Evolutionary conservation across 352 stramenopile species (phyloP).

Genomic region (Phytophthora pluvialis): DNA sequence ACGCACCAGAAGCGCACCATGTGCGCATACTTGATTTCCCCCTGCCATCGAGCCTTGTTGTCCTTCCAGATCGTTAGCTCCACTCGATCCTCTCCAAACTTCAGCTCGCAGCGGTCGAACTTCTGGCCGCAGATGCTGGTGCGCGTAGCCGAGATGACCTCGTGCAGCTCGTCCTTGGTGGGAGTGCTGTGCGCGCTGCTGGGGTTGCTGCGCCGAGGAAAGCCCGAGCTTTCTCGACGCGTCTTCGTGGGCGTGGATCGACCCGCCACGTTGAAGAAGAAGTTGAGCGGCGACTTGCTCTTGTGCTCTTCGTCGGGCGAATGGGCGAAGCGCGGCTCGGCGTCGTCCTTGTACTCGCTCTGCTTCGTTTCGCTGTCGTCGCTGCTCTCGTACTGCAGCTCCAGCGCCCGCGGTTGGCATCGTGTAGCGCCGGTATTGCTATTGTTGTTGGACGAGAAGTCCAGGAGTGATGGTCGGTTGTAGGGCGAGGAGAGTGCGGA

Average conservation of each 20-base stretch:
- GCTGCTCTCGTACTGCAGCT: conserved; percentile 20
- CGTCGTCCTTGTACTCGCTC: conserved; percentile 21
- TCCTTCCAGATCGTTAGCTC: conserved; percentile 45
- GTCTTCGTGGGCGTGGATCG: conserved; percentile 4
- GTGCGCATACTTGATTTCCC: conserved; percentile 46
- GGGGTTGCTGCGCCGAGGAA: not conserved
- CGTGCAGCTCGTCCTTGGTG: conserved; percentile 12
- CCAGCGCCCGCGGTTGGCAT: not conserved
- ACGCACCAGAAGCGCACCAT: conserved; percentile 53
- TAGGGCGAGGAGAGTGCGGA: conserved; percentile 1
- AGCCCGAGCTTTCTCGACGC: not conserved
- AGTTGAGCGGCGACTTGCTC: conserved; percentile 23
- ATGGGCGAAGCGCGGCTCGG: not conserved
- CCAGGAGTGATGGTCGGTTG: conserved; percentile 32
- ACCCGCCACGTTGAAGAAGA: conserved; percentile 34
- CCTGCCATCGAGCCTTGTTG: conserved; percentile 34
- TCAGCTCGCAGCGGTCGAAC: conserved; percentile 50
- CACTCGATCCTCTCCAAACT: conserved; percentile 36
- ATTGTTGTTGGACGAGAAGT: not conserved
- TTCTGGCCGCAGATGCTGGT: conserved; percentile 48
- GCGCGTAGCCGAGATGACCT: conserved; percentile 35
- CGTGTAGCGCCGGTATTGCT: conserved; percentile 9
- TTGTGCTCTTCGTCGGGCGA: not conserved
- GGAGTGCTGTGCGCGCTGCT: conserved; percentile 15
- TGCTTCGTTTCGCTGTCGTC: conserved; percentile 30